phyloP scores from a whole-genome alignment of 2,329 filamentous ascomycete genomes.

The Fusarium sp. region DNA sequence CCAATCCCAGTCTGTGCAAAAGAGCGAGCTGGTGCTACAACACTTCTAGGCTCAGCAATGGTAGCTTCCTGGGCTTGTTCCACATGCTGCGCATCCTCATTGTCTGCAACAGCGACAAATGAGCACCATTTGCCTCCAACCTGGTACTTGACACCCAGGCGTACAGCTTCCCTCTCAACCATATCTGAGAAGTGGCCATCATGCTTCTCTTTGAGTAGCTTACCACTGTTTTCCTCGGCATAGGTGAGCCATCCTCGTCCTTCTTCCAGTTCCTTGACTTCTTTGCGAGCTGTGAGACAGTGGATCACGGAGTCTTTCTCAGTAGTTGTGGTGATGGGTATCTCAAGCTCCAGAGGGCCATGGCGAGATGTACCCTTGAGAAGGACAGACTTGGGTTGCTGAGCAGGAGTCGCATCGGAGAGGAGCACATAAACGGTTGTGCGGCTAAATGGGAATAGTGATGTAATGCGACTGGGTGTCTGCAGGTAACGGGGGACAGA shows the following conservation, averaged over 20 bases:
- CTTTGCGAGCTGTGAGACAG: slow-evolving; percentile 77
- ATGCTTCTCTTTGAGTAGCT: slow-evolving; percentile 61
- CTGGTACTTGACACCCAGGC: slow-evolving; percentile 74
- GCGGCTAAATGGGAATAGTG: slow-evolving; percentile 75
- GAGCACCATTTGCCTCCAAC: slow-evolving; percentile 78
- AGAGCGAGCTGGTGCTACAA: too few species aligned
- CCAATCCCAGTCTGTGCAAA: background rate
- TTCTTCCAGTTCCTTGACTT: slow-evolving; percentile 77
- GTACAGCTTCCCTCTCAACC: slow-evolving; percentile 74
- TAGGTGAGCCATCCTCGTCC: slow-evolving; percentile 74
- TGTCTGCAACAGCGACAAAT: slow-evolving; percentile 74
- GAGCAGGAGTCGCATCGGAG: slow-evolving; percentile 60
- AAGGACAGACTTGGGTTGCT: slow-evolving; percentile 65
- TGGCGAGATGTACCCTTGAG: slow-evolving; percentile 69
- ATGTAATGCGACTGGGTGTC: slow-evolving; percentile 72
- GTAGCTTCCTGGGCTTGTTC: slow-evolving; percentile 3
- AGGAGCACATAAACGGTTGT: slow-evolving; percentile 76
- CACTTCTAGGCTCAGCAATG: background rate
- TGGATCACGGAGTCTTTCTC: slow-evolving; percentile 70
- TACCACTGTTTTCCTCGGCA: slow-evolving; percentile 60
- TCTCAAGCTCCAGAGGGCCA: slow-evolving; percentile 72
- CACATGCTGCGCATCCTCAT: slow-evolving; percentile 30
- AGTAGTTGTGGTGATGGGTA: slow-evolving; percentile 68
- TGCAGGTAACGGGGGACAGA: slow-evolving; percentile 71
- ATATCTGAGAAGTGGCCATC: slow-evolving; percentile 68